phyloP scores from a whole-genome alignment of 1,284 basidiomycete species.

The Agaricales sp. region DNA sequence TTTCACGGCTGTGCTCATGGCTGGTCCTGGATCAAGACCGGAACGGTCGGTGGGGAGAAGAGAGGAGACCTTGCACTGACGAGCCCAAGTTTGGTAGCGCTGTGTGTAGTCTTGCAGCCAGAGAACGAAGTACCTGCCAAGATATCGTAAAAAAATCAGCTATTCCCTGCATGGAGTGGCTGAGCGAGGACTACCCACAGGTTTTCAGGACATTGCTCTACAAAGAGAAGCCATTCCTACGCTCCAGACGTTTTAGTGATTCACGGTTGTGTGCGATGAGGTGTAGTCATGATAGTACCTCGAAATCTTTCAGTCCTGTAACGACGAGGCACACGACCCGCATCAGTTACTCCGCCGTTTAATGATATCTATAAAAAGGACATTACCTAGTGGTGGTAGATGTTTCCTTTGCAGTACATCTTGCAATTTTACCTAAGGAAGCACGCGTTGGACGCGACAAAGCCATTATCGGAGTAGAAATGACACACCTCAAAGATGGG shows the following conservation, averaged over 20 bases:
- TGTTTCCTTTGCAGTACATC: slow-evolving; percentile 63
- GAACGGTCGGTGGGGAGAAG: slow-evolving; percentile 17
- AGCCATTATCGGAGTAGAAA: slow-evolving; percentile 2
- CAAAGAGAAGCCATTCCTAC: slow-evolving; percentile 64
- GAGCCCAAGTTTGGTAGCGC: slow-evolving; percentile 50
- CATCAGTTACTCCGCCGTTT: background rate
- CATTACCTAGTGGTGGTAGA: slow-evolving; percentile 52
- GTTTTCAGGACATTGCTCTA: slow-evolving; percentile 60
- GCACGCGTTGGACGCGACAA: slow-evolving; percentile 24
- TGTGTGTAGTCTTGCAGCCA: slow-evolving; percentile 61
- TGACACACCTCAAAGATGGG: slow-evolving; percentile 1
- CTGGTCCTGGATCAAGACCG: background rate
- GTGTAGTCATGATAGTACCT: too few relatives aligned
- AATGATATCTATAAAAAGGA: background rate
- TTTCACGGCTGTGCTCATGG: slow-evolving; percentile 20
- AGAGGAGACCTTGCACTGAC: slow-evolving; percentile 22
- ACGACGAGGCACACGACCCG: too few relatives aligned
- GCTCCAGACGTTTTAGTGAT: background rate
- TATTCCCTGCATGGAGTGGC: too few relatives aligned
- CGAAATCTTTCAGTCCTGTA: slow-evolving; percentile 62
- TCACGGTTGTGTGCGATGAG: too few relatives aligned
- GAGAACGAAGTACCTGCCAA: slow-evolving; percentile 54
- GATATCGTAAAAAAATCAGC: slow-evolving; percentile 1
- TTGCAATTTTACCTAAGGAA: slow-evolving; percentile 55
- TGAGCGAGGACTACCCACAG: too few relatives aligned